These are phyloP conservation scores for Pleurotus djamor DNA, from an alignment of 768 basidiomycete species.

Conservation along the genomic window DNA sequence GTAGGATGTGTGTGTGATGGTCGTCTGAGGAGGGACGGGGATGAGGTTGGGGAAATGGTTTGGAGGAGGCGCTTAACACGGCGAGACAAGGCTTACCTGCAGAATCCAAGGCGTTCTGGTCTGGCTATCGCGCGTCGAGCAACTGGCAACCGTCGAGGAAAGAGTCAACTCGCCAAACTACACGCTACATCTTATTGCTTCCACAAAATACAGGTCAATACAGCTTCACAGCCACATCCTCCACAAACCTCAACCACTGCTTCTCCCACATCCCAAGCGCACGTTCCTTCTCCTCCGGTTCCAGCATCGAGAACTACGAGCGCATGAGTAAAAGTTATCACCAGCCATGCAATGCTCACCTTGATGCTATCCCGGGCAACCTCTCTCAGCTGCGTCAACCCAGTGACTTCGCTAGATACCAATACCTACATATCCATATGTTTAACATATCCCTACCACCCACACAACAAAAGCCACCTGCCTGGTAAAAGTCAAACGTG, in stretches of 20 bases:
- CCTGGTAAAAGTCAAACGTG: slow-evolving; percentile 79
- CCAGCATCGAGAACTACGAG: slow-evolving; percentile 51
- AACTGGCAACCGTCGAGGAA: background rate
- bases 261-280: slow-evolving; percentile 44
- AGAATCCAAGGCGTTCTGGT: background rate
- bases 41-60: slow-evolving; percentile 58
- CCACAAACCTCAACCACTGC: slow-evolving; percentile 45
- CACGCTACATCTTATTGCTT: too few species aligned
- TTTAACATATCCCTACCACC: background rate
- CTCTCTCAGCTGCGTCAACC: slow-evolving; percentile 58
- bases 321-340: background rate
- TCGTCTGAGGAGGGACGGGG: slow-evolving; percentile 50
- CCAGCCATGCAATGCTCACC: slow-evolving; percentile 28
- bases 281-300: slow-evolving; percentile 38
- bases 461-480: slow-evolving; percentile 16
- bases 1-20: slow-evolving; percentile 36
- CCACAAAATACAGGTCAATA: slow-evolving; percentile 4
- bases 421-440: slow-evolving; percentile 40
- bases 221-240: slow-evolving; percentile 14
- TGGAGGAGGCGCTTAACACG: slow-evolving; percentile 35
- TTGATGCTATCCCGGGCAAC: slow-evolving; percentile 66
- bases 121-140: background rate
- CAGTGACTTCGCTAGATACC: slow-evolving; percentile 66
- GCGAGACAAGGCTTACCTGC: slow-evolving; percentile 31
- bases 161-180: too few species aligned